Percentiles rank a stretch among this genome's conserved stretches.
Evolutionary conservation across 2,329 filamentous ascomycete genomes (phyloP).

Genomic region (Xylariaceae sp.): DNA sequence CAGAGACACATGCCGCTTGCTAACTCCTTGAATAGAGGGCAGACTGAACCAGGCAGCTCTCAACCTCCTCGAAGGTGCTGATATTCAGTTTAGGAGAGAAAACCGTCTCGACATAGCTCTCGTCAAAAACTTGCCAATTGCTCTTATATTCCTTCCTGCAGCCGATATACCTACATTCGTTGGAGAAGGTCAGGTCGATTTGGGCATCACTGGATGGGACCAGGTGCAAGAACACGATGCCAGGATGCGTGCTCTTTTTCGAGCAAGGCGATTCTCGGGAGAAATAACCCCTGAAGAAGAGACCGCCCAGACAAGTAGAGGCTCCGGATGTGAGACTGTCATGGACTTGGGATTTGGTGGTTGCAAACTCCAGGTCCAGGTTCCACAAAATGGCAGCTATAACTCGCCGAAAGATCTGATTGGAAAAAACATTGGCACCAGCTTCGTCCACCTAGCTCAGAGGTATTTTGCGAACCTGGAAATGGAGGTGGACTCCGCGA

Average conservation of each 20-base stretch:
- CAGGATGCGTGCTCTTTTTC: constrained; percentile 56
- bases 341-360: constrained; percentile 88
- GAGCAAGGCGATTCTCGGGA: constrained; percentile 55
- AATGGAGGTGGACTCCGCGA: constrained; percentile 51
- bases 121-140: constrained; percentile 94
- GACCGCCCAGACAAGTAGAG: constrained; percentile 50
- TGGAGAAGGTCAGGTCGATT: constrained; percentile 88
- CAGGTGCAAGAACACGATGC: constrained; percentile 91
- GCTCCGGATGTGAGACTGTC: constrained; percentile 78
- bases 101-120: constrained; percentile 95
- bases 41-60: constrained; percentile 87
- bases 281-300: constrained; percentile 51
- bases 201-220: constrained; percentile 94
- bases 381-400: constrained; percentile 82
- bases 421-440: constrained; percentile 93
- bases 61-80: constrained; percentile 88
- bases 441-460: constrained; percentile 84
- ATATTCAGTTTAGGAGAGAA: constrained; percentile 96
- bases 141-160: constrained; percentile 94
- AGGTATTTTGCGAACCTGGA: constrained; percentile 87
- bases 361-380: constrained; percentile 96
- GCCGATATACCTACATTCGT: constrained; percentile 98
- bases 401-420: constrained; percentile 75
- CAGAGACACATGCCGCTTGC: constrained; percentile 29
- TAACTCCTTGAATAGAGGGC: constrained; percentile 68